A percentile compares a stretch with the other conserved stretches of the same genome.
Conservation (phyloP, 345 rosid genomes). For the Stellera chamaejasme region DNA sequence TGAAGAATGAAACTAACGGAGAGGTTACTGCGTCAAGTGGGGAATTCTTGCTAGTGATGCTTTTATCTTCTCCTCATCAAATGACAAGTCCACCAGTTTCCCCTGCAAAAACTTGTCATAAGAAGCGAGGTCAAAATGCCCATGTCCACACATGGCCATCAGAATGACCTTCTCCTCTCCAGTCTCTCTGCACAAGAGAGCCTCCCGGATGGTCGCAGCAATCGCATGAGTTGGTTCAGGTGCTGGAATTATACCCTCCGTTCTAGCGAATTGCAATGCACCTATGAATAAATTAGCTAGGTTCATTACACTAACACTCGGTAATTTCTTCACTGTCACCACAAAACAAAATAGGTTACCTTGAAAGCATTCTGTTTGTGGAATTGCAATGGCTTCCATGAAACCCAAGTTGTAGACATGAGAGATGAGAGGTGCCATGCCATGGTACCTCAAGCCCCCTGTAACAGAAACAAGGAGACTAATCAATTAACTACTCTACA, state of each 20-base stretch:
- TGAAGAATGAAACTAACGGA: too few species aligned
- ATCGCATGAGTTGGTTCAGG: slow-evolving; percentile 96
- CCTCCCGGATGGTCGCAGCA: slow-evolving; percentile 89
- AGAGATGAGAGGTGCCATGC: slow-evolving; percentile 88
- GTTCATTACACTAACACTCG: neutral
- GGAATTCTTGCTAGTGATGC: slow-evolving; percentile 69
- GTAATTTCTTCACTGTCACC: neutral
- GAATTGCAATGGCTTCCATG: slow-evolving; percentile 85
- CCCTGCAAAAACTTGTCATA: slow-evolving; percentile 81
- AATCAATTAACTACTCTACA: neutral
- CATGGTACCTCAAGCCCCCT: slow-evolving; percentile 95
- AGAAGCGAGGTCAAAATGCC: slow-evolving; percentile 81
- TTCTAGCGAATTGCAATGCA: slow-evolving; percentile 78
- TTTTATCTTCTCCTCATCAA: slow-evolving; percentile 50
- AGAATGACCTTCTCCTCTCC: slow-evolving; percentile 88
- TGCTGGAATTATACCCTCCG: slow-evolving; percentile 86
- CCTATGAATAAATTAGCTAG: slow-evolving; percentile 32
- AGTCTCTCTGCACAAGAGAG: slow-evolving; percentile 62
- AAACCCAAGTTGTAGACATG: slow-evolving; percentile 74
- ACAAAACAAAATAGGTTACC: slow-evolving; percentile 24
- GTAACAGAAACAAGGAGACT: slow-evolving; percentile 8
- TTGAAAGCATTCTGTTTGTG: slow-evolving; percentile 79
- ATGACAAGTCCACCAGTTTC: slow-evolving; percentile 63
- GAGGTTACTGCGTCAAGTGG: slow-evolving; percentile 22
- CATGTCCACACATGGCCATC: slow-evolving; percentile 94